These are phyloP conservation scores for Eucalyptus erythrocorys DNA, from an alignment of 345 rosid genomes.

Conservation along the genomic window DNA sequence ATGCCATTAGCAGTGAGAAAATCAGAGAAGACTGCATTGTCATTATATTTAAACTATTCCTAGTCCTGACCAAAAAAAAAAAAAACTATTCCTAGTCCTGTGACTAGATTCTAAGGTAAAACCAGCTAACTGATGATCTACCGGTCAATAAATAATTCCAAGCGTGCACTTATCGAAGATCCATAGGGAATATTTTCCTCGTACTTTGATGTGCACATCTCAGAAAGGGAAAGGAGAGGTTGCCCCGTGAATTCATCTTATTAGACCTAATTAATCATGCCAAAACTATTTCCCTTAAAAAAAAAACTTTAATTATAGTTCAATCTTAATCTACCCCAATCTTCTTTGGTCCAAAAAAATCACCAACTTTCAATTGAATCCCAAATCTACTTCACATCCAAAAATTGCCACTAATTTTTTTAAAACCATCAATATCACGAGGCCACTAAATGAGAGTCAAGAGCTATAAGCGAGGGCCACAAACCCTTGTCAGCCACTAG, in stretches of 20 bases:
- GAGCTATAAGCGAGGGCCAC: too few species aligned
- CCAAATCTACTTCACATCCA: not conserved
- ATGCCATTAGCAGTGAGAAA: not conserved
- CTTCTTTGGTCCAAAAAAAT: not conserved
- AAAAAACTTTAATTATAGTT: not conserved
- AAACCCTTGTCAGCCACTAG: too few species aligned
- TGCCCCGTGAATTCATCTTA: not conserved
- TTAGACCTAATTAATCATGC: not conserved
- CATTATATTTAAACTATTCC: not conserved
- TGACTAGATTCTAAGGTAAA: not conserved
- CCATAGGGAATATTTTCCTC: not conserved
- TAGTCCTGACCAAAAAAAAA: too few species aligned
- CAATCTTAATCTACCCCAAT: not conserved
- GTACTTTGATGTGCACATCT: not conserved
- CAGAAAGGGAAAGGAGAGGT: not conserved
- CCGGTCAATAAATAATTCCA: not conserved
- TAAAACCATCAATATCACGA: not conserved
- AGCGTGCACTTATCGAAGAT: not conserved
- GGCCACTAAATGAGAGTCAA: too few species aligned
- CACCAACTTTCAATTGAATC: not conserved
- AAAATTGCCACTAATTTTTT: not conserved
- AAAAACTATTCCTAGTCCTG: not conserved
- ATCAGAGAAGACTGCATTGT: not conserved
- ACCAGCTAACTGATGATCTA: not conserved
- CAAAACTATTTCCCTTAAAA: not conserved